Evolutionary conservation across 2,329 filamentous ascomycete species (phyloP), one percentile per base, ranked within the genome.

Genomic region (Fusarium albosuccineum): DNA sequence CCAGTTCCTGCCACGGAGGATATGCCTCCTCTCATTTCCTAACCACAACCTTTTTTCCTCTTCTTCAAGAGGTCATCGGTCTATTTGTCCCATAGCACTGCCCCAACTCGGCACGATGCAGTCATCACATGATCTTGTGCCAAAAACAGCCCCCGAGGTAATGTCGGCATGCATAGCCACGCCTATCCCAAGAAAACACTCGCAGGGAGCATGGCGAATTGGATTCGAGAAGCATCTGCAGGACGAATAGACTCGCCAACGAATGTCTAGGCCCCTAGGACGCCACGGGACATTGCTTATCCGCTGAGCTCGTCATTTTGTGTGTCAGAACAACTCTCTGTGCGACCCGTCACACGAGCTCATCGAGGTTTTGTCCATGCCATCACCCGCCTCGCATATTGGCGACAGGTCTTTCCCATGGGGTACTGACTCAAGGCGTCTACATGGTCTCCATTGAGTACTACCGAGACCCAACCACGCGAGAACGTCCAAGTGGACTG

Each of bases 301-400:
- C 34, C 22, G 13, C 36, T 33, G 36, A 48, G 14, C 34, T 51
- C 54, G 66, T 54, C 40, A 52, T 60, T 22, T 22, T 57, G 22
- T 42, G 48, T 58, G 37, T 45, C 41, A 45, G 26, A 16, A 30
- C 22, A 17, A 37, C 48, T 33, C 13, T 26, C 41, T 52, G 63
- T 62, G 52, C 56, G 42, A 67, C 55, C 22, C 27, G 51, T 70
- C 29, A 42, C 52, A 65, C 62, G 54, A 52, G 36, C 58, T 64
- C 59, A 69, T 69, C 66, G 63, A 67, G 36, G 49, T 64, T 55
- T 53, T 40, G 60, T 5, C 58, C 63, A 70, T 69, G 66, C 59
- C 66, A 69, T 69, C 66, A 70, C 52, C 66, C 66, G 66, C 45
- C 41, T 53, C 33, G 55, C 63, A 67, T 61, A 51, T 56, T 50